Evolutionary conservation across 192 early-diverging fungal species (phyloP), one percentile per base, ranked within the genome.

Genomic region (Borealophlyctis nickersoniae): DNA sequence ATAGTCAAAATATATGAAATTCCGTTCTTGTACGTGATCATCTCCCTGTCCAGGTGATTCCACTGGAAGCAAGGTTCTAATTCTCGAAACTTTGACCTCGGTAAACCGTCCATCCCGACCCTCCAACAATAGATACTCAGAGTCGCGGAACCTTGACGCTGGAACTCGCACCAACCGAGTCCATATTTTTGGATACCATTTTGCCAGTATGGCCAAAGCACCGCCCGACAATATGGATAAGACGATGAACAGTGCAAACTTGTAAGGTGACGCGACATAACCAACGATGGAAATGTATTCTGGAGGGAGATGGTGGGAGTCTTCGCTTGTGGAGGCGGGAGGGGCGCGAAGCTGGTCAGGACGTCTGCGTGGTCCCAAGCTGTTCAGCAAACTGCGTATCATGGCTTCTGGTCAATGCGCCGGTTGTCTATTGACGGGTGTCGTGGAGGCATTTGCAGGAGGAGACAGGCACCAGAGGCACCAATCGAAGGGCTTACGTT

Each of bases 251-350:
- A 61, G 35, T 3, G 36, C 4, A 3, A 63, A 13, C 13, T 52
- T 23, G 14, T 29, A 32, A 11, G 19, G 23, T 23, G 67, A 74
- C 22, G 51, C 39, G 2, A 14, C 2, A 49, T 57, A 65, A 2
- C 28, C 75, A 13, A 49, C 56, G 27, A 76, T 68, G 16, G 72
- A 48, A 14, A 65, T 51, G 62, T 66, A 76, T 58, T 76, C 75
- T n/a, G 73, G 56, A 14, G 69, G 66, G 29, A 70, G 49, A 51
- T 63, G 61, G 11, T 64, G 32, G 16, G 56, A 32, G 56, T 59
- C 58, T 59, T 59, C 58, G 45, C 35, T 59, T 1, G 28, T 13
- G 19, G 33, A 19, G 22, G 58, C 58, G n/a, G 35, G 58, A 48
- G 33, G 23, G 3, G 35, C 22, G 3, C 28, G 28, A 2, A 59